Conservation (phyloP, 192 early-diverging fungal genomes). For the Umbelopsis isabellina region DNA sequence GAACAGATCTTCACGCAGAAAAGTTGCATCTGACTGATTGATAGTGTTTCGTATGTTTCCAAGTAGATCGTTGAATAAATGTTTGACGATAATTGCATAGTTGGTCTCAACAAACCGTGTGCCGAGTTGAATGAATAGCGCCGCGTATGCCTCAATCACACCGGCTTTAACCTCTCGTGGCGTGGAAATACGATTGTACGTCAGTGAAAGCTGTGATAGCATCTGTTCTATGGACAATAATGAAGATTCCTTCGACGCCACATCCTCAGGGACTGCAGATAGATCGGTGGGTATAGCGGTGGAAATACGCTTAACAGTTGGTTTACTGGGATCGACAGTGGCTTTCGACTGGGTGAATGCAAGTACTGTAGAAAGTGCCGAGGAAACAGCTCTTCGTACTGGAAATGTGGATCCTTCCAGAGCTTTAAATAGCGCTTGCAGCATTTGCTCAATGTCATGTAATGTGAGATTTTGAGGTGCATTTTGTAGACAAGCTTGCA, state of each 20-base stretch:
- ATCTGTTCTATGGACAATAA: slow-evolving; percentile 68
- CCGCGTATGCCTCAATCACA: slow-evolving; percentile 78
- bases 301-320: slow-evolving; percentile 31
- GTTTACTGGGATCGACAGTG: slow-evolving; percentile 38
- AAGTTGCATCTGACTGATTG: slow-evolving; percentile 58
- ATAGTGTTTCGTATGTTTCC: slow-evolving; percentile 52
- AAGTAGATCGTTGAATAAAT: slow-evolving; percentile 66
- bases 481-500: slow-evolving; percentile 40
- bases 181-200: slow-evolving; percentile 62
- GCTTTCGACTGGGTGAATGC: slow-evolving; percentile 54
- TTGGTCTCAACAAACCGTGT: slow-evolving; percentile 71
- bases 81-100: slow-evolving; percentile 69
- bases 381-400: slow-evolving; percentile 52
- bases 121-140: slow-evolving; percentile 73
- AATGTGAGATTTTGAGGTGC: slow-evolving; percentile 44
- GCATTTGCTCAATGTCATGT: slow-evolving; percentile 57
- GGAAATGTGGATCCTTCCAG: slow-evolving; percentile 54
- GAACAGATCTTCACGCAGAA: slow-evolving; percentile 61
- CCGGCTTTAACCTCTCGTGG: slow-evolving; percentile 76
- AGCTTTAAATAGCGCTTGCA: slow-evolving; percentile 51
- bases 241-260: slow-evolving; percentile 20
- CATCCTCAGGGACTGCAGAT: background rate
- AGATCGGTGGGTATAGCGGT: slow-evolving; percentile 18
- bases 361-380: slow-evolving; percentile 54
- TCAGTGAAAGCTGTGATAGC: slow-evolving; percentile 62